A percentile compares a stretch with the other conserved stretches of the same genome.
These are phyloP conservation scores for Trypanosoma mega DNA, from an alignment of 208 protist genomes.

Conservation along the genomic window DNA sequence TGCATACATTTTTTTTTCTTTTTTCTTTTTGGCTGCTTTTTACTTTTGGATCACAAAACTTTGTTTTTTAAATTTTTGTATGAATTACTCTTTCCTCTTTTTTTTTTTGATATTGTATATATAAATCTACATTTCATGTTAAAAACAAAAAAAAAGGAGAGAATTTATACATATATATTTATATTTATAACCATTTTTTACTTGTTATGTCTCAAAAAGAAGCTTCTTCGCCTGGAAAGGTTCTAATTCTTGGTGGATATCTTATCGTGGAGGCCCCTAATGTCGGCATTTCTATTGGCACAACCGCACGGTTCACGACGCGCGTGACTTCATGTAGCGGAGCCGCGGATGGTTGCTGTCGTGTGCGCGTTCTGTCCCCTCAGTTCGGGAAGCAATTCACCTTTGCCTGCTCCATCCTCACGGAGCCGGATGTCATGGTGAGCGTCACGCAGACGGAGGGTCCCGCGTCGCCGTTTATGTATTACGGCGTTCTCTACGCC, in stretches of 20 bases:
- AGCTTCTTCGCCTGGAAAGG: constrained; percentile 93
- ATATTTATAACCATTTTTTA: too few species aligned
- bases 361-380: constrained; percentile 67
- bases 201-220: constrained; percentile 26
- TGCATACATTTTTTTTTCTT: background rate
- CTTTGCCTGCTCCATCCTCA: constrained; percentile 43
- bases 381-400: constrained; percentile 74
- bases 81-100: background rate
- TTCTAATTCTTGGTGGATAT: constrained; percentile 95
- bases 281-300: constrained; percentile 91
- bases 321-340: constrained; percentile 31
- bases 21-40: constrained; percentile 7
- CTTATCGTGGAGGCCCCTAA: constrained; percentile 92
- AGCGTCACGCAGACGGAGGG: constrained; percentile 59
- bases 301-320: constrained; percentile 89
- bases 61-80: background rate
- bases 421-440: constrained; percentile 26
- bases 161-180: background rate
- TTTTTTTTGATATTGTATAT: background rate
- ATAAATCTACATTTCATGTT: background rate
- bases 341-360: constrained; percentile 25
- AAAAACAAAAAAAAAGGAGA: constrained; percentile 8
- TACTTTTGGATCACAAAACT: background rate
- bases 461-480: constrained; percentile 59
- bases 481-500: constrained; percentile 67